Conservation (phyloP, 1,139 yeast genomes). For the Taiozyma sp. region DNA sequence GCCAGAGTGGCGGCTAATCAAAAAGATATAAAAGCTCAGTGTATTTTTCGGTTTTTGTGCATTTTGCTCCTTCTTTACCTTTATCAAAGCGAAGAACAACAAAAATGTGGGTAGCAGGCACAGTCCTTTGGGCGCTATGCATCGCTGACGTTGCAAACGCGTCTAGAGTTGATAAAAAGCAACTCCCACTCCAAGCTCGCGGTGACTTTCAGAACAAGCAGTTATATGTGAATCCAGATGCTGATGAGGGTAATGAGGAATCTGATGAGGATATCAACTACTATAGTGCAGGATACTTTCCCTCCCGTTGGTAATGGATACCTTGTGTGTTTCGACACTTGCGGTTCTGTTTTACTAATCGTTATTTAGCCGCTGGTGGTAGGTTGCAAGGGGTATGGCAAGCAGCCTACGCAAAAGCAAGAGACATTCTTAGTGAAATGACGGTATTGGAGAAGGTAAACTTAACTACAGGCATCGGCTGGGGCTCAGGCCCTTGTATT, state of each 20-base stretch:
- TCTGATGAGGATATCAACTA: constrained; percentile 17
- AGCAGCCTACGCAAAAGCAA: constrained; percentile 51
- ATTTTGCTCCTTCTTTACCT: neutral
- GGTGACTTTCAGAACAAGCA: constrained; percentile 14
- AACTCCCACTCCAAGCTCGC: constrained; percentile 2
- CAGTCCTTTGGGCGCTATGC: neutral
- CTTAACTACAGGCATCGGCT: constrained; percentile 36
- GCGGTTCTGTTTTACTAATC: constrained; percentile 1
- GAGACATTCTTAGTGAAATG: constrained; percentile 49
- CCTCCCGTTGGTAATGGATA: constrained; percentile 22
- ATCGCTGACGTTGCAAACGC: neutral
- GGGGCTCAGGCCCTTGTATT: constrained; percentile 61
- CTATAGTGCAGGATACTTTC: constrained; percentile 20
- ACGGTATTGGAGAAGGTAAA: constrained; percentile 56
- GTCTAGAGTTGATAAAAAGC: neutral
- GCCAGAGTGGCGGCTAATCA: neutral
- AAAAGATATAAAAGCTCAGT: neutral
- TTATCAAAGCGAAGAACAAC: neutral
- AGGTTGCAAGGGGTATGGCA: constrained; percentile 42
- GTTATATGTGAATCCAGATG: constrained; percentile 19
- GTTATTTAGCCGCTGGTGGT: constrained; percentile 21
- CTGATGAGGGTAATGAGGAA: constrained; percentile 6
- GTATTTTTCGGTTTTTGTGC: neutral
- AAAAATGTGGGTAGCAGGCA: neutral
- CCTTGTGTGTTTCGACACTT: neutral